A percentile compares a stretch with the other conserved stretches of the same genome.
phyloP scores from a whole-genome alignment of 495 filamentous ascomycete genomes.

The Halenospora varia region DNA sequence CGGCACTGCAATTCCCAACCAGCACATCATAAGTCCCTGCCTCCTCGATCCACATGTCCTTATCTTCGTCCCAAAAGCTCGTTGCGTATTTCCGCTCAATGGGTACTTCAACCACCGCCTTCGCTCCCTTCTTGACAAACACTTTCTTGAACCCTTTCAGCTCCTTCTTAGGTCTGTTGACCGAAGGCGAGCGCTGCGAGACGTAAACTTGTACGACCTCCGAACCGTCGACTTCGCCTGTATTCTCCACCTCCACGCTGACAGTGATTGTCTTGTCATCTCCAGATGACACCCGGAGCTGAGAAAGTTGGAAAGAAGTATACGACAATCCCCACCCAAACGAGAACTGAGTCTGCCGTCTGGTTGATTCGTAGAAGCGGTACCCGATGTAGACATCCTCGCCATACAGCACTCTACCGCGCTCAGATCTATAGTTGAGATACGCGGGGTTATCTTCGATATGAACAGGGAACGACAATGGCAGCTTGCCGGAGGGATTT shows the following conservation, averaged over 20 bases:
- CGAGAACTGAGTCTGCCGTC: slow-evolving; percentile 65
- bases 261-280: slow-evolving; percentile 50
- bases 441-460: slow-evolving; percentile 73
- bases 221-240: slow-evolving; percentile 56
- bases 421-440: slow-evolving; percentile 54
- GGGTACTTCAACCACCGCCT: slow-evolving; percentile 45
- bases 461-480: slow-evolving; percentile 62
- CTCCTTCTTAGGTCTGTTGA: slow-evolving; percentile 63
- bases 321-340: slow-evolving; percentile 85
- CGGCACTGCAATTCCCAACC: slow-evolving; percentile 48
- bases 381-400: slow-evolving; percentile 69
- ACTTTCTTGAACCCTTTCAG: slow-evolving; percentile 80
- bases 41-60: slow-evolving; percentile 62
- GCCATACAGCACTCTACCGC: slow-evolving; percentile 55
- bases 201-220: slow-evolving; percentile 82
- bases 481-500: slow-evolving; percentile 63
- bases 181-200: slow-evolving; percentile 33
- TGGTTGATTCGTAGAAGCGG: slow-evolving; percentile 58
- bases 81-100: slow-evolving; percentile 55
- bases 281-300: slow-evolving; percentile 50
- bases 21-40: slow-evolving; percentile 58
- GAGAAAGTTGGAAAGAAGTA: slow-evolving; percentile 65
- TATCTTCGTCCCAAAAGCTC: slow-evolving; percentile 68
- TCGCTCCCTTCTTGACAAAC: slow-evolving; percentile 61
- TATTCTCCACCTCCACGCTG: slow-evolving; percentile 65